Evolutionary conservation across 805 yeast species (phyloP), one percentile per base, ranked within the genome.

Genomic region (Candida silvicultrix): DNA sequence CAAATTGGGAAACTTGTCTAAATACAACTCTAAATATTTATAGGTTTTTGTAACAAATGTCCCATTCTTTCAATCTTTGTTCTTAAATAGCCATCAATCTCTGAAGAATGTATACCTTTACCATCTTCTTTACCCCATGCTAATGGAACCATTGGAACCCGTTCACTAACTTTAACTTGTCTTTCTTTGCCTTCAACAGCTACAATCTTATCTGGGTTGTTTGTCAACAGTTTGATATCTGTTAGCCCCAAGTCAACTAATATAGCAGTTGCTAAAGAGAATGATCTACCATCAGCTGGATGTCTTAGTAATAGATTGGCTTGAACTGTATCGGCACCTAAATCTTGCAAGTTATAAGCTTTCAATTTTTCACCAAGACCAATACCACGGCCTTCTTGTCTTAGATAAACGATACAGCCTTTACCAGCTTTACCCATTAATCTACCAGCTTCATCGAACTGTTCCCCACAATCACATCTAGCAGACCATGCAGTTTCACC

Each of bases 401-500:
- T 79, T 52, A 94, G 70, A 63, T 94, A 94, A 2, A 94, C 98
- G 43, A 94, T 89, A 56, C 96, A 90, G 20, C 99, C 99, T 53
- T 81, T 85, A 16, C 96, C 96, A 42, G 74, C 75, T 47, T 75
- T 70, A 7, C 96, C 96, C 92, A 94, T 94, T 38, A 89, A 65
- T 51, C 95, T 75, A 9, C 97, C 99, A 2, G 98, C 98, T 66
- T 95, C 97, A 65, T 94, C 97, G 58, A 94, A 87, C 69, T 94
- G 99, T 66, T 94, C 99, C 19, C 99, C 99, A 68, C 99, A 94
- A 66, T 94, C 99, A 66, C 99, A 94, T 45, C 99, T 77, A 1
- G 99, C 98, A 48, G 92, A 81, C 99, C 99, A 94, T 10, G 97
- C 98, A 1, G 97, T 94, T 62, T 94, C 99, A 3, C 99, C 99